Percentiles rank a stretch among this genome's conserved stretches.
Evolutionary conservation across 306 rosid species (phyloP).

Genomic region (Cicer pinnatifidum): DNA sequence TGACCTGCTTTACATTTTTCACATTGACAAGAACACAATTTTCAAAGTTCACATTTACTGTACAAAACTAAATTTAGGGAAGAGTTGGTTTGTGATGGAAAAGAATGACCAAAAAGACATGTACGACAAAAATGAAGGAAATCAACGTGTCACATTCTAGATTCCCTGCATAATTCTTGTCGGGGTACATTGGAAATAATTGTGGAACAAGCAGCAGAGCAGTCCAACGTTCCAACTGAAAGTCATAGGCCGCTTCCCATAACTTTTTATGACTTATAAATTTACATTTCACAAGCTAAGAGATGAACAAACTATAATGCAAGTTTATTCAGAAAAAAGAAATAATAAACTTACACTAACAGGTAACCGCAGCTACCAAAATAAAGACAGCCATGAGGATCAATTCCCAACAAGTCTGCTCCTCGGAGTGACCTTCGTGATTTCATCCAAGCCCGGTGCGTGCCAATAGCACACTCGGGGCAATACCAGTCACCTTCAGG

Average conservation of each 20-base stretch:
- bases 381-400: conserved; percentile 83
- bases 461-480: conserved; percentile 87
- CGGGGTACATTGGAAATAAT: not conserved
- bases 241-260: conserved; percentile 19
- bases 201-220: conserved; percentile 6
- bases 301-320: conserved; percentile 26
- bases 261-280: conserved; percentile 12
- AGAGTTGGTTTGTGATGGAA: conserved; percentile 33
- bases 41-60: conserved; percentile 31
- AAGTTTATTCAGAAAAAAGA: conserved; percentile 37
- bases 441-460: conserved; percentile 69
- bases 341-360: conserved; percentile 80
- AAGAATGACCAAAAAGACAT: conserved; percentile 7
- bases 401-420: conserved; percentile 82
- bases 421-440: conserved; percentile 80
- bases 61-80: conserved; percentile 12
- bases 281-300: conserved; percentile 32
- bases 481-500: conserved; percentile 99
- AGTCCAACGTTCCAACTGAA: conserved; percentile 25
- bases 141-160: conserved; percentile 28
- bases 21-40: conserved; percentile 9
- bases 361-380: conserved; percentile 81
- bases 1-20: conserved; percentile 15
- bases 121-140: conserved; percentile 21
- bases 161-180: conserved; percentile 29